Evolutionary conservation across 495 filamentous ascomycete genomes (phyloP).

Genomic region (Penicillium mononematosum): DNA sequence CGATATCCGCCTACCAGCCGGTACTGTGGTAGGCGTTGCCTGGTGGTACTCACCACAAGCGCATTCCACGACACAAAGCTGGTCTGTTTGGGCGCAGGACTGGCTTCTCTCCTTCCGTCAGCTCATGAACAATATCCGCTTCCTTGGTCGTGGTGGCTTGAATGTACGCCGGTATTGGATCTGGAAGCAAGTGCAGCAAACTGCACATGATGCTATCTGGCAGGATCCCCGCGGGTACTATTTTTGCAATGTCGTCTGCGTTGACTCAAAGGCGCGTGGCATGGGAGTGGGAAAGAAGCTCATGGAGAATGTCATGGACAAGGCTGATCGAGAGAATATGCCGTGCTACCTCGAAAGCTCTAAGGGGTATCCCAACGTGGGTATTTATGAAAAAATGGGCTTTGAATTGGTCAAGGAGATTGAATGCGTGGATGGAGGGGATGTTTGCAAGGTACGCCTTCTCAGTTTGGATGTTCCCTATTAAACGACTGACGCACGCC

Average conservation of each 20-base stretch:
- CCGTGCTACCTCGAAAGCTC: slow-evolving; percentile 66
- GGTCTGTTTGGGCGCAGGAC: slow-evolving; percentile 54
- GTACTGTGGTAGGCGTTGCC: slow-evolving; percentile 56
- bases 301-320: slow-evolving; percentile 55
- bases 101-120: slow-evolving; percentile 62
- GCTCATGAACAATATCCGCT: slow-evolving; percentile 59
- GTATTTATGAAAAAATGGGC: slow-evolving; percentile 65
- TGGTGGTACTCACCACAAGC: slow-evolving; percentile 61
- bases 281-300: slow-evolving; percentile 59
- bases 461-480: neutral
- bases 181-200: slow-evolving; percentile 45
- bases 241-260: slow-evolving; percentile 68
- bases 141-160: slow-evolving; percentile 61
- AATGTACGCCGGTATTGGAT: slow-evolving; percentile 62
- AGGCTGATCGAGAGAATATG: slow-evolving; percentile 58
- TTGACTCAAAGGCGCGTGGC: slow-evolving; percentile 57
- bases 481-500: slow-evolving; percentile 4
- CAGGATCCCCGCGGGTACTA: slow-evolving; percentile 56
- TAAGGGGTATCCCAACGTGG: slow-evolving; percentile 59
- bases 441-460: slow-evolving; percentile 39
- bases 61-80: slow-evolving; percentile 40
- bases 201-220: slow-evolving; percentile 40
- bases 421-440: slow-evolving; percentile 58
- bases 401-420: slow-evolving; percentile 61
- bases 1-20: slow-evolving; percentile 19